Base-by-base conservation (phyloP, 352 stramenopile species). In the Phytophthora megakarya region DNA sequence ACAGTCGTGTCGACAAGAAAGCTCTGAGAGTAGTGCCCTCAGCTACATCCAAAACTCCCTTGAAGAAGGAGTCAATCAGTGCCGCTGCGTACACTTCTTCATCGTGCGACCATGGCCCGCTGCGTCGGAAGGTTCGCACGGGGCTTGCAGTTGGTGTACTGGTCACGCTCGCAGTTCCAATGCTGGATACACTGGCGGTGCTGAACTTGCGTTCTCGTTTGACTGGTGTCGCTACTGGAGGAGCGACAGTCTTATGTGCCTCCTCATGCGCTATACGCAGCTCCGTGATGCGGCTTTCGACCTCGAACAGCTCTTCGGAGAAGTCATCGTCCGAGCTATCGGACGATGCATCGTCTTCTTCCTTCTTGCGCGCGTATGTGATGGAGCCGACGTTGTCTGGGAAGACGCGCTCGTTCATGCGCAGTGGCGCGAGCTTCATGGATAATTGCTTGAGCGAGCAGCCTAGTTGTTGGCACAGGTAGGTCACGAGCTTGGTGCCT, bases 61-160 rank as follows among this genome's bases (percentile, higher is more conserved):
- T 85, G 61, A 89, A 88, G 56, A 90, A 90, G 25, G 52, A 76
- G 46, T 89, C 80, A 42, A 89, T 92, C 22, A 89, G 64, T 25
- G 73, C 68, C 15, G 80, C 77, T 4, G 84, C 77, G 53, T 87
- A 92, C 33, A 86, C 69, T 59, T 92, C 78, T 58, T 92, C 83
- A 51, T 90, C 77, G 21, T 77, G 75, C 3, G 74, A 89, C 83
- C 83, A 92, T 3, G 81, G 75, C 2, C 83, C 83, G 43, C 76
- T 90, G 32, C 80, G 80, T 12, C 72, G 72, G 52, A 86, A 89
- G 5, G 39, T 42, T 18, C 42, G 65, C 22, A 61, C 49, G 15
- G 64, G 64, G 21, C 72, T 75, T 22, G 58, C 45, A 52, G 33
- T 75, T n/a, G 57, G 57, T 18, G 66, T 70, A 44, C 48, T 67